Conservation (phyloP, 257 asterid species). For the Nicotiana paniculata region DNA sequence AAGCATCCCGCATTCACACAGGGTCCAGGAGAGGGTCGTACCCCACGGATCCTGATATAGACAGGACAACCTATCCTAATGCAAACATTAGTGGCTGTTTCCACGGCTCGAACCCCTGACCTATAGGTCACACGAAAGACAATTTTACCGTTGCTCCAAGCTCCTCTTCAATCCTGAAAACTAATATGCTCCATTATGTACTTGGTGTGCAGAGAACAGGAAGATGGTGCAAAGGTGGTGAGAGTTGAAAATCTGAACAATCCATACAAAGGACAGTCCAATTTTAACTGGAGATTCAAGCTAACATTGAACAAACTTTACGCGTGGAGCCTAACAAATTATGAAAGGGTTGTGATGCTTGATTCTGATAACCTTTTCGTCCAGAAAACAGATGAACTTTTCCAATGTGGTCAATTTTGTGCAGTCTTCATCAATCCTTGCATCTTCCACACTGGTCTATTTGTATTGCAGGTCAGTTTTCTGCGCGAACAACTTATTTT, state of each 20-base stretch:
- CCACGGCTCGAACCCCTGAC: too few relatives aligned
- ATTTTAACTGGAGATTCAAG: constrained; percentile 64
- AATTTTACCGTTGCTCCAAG: too few relatives aligned
- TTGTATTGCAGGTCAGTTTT: constrained; percentile 65
- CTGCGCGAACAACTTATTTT: background rate
- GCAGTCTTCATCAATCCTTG: constrained; percentile 94
- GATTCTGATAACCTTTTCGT: constrained; percentile 92
- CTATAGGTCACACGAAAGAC: too few relatives aligned
- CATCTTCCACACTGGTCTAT: constrained; percentile 93
- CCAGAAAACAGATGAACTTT: constrained; percentile 62
- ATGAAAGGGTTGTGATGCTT: constrained; percentile 82
- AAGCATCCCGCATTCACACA: too few relatives aligned
- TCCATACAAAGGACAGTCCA: constrained; percentile 44
- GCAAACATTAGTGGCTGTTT: too few relatives aligned
- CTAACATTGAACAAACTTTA: constrained; percentile 75
- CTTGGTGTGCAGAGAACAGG: constrained; percentile 39
- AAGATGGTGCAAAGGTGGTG: constrained; percentile 69
- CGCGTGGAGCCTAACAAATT: constrained; percentile 83
- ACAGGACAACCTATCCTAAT: too few relatives aligned
- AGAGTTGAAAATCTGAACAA: constrained; percentile 65
- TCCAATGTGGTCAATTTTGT: constrained; percentile 87
- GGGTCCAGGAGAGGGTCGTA: too few relatives aligned
- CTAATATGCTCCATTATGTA: background rate
- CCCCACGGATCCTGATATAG: too few relatives aligned
- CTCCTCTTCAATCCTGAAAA: background rate